Evolutionary conservation across 2,329 filamentous ascomycete species (phyloP), one percentile per base, ranked within the genome.

Genomic region (Aspergillus vadensis): DNA sequence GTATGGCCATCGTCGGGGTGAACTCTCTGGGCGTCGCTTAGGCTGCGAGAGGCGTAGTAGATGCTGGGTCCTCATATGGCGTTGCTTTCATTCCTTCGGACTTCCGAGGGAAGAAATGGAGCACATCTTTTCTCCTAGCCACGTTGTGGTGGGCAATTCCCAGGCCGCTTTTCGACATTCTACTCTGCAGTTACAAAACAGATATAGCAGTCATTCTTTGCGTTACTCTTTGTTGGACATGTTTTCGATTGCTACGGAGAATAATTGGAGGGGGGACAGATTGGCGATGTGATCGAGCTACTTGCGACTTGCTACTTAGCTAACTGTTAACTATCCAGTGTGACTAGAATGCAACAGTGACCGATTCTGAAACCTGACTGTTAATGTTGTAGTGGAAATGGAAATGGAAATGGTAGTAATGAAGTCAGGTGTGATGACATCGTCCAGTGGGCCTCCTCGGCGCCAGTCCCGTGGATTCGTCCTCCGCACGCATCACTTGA

Each of bases 401-500:
- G 3, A 1, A 27, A 8, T 27, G 25, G 25, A 3, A 27, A n/a
- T n/a, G 25, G 25, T 27, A 8, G 25, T 27, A 27, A 25, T 25
- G 36, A 43, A 30, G 27, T 39, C 38, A 30, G 52, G 41, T 55
- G 53, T 30, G 51, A 54, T 55, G 52, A 30, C 47, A 50, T 50
- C 47, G 47, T 50, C 41, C 47, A 50, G 47, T 50, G 47, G 47
- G 25, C 15, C 47, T 30, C 47, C 47, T 30, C 47, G 23, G 27
- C 19, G 27, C 5, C 25, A 49, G 59, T 65, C 61, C 63, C 63
- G 63, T 65, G 63, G 63, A 59, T 60, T 59, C 32, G 56, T 17
- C 43, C 58, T 57, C 63, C 47, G 55, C 30, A 36, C 53, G 44
- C 61, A 61, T 66, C 64, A 65, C 62, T 64, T 66, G 62, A 65